Evolutionary conservation across 768 basidiomycete species (phyloP).

Genomic region (Trametes elegans): DNA sequence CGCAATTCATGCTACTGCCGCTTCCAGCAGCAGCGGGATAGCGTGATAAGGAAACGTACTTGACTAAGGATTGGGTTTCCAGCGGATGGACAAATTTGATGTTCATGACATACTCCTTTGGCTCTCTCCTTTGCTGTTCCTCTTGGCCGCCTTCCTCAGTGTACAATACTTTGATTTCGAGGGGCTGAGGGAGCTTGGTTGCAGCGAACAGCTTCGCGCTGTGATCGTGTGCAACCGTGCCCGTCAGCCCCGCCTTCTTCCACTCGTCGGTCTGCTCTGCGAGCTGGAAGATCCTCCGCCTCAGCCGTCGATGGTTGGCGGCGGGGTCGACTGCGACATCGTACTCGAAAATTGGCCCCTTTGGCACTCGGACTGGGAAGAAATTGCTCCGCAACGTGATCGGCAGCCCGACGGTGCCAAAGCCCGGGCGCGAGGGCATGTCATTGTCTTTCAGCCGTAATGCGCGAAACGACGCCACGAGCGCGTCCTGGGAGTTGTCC

Average conservation of each 20-base stretch:
- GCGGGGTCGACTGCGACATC: constrained; percentile 43
- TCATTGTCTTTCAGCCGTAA: constrained; percentile 29
- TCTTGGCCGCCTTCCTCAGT: constrained; percentile 46
- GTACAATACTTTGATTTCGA: constrained; percentile 38
- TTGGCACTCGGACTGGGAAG: constrained; percentile 48
- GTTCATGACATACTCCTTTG: constrained; percentile 40
- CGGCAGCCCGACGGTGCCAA: constrained; percentile 40
- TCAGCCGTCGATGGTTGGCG: constrained; percentile 38
- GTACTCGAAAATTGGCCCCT: constrained; percentile 47
- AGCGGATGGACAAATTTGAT: constrained; percentile 43
- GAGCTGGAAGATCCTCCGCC: constrained; percentile 45
- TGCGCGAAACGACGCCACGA: constrained; percentile 37
- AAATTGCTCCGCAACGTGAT: constrained; percentile 54
- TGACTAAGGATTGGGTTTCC: constrained; percentile 40
- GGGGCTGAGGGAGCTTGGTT: constrained; percentile 39
- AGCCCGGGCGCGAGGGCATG: constrained; percentile 49
- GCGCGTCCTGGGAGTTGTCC: constrained; percentile 41
- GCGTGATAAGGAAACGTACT: constrained; percentile 29
- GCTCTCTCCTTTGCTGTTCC: constrained; percentile 26
- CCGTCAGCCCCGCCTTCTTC: constrained; percentile 38
- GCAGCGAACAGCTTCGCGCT: constrained; percentile 46
- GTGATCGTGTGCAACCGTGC: constrained; percentile 46
- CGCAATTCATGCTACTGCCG: constrained; percentile 15
- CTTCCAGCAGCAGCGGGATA: background rate
- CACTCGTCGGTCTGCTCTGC: constrained; percentile 45